Conservation (phyloP, 2,329 filamentous ascomycete genomes). For the Dryadomyces quercivorus region DNA sequence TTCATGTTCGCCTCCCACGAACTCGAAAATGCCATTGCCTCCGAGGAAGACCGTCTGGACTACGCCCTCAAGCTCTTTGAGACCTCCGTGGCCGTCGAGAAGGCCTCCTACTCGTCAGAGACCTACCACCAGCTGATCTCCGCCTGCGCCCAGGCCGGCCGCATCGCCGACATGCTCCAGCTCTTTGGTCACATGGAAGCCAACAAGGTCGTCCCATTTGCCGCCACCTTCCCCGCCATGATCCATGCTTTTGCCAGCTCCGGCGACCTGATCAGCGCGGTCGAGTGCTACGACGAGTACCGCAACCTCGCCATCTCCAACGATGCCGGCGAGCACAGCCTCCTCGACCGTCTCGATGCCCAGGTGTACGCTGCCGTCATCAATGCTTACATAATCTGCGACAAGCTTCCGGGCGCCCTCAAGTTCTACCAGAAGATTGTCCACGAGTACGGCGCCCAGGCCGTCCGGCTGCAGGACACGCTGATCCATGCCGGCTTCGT, state of each 20-base stretch:
- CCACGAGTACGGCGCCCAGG: slow-evolving; percentile 43
- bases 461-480: slow-evolving; percentile 54
- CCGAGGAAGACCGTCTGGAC: slow-evolving; percentile 76
- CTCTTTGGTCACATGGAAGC: slow-evolving; percentile 88
- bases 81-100: slow-evolving; percentile 52
- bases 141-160: slow-evolving; percentile 72
- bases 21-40: slow-evolving; percentile 72
- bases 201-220: slow-evolving; percentile 59
- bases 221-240: slow-evolving; percentile 81
- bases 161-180: slow-evolving; percentile 77
- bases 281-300: slow-evolving; percentile 95
- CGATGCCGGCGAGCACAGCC: slow-evolving; percentile 57
- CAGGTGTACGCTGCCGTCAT: slow-evolving; percentile 86
- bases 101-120: slow-evolving; percentile 60
- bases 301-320: slow-evolving; percentile 75
- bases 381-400: slow-evolving; percentile 74
- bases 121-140: slow-evolving; percentile 78
- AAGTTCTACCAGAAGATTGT: slow-evolving; percentile 78
- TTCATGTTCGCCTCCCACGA: slow-evolving; percentile 86
- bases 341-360: slow-evolving; percentile 63
- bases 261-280: slow-evolving; percentile 74
- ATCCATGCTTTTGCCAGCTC: slow-evolving; percentile 81
- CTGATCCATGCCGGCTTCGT: slow-evolving; percentile 67
- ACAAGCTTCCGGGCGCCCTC: slow-evolving; percentile 67
- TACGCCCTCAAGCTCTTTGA: slow-evolving; percentile 81